Conservation (phyloP, 352 stramenopile species). For the Phytophthora constricta region DNA sequence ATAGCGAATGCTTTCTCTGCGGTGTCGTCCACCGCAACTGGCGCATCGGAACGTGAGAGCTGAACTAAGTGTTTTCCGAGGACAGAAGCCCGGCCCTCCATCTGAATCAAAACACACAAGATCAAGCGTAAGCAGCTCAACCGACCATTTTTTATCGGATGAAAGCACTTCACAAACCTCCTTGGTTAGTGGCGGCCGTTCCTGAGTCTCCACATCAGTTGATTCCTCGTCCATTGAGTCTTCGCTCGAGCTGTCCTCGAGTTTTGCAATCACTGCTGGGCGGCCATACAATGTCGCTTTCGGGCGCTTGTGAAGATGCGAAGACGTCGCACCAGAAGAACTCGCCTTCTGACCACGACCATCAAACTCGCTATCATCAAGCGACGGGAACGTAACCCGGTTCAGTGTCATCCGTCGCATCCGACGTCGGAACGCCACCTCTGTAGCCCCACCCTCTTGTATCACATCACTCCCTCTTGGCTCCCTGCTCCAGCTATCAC, state of each 20-base stretch:
- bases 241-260: constrained; percentile 12
- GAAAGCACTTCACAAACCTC: constrained; percentile 23
- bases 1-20: constrained; percentile 39
- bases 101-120: constrained; percentile 30
- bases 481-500: constrained; percentile 22
- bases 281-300: constrained; percentile 8
- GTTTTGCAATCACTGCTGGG: not conserved
- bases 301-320: constrained; percentile 19
- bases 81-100: constrained; percentile 46
- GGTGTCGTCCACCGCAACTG: constrained; percentile 34
- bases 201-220: not conserved
- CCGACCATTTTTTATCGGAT: not conserved
- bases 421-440: constrained; percentile 37
- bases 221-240: not conserved
- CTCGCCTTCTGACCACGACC: constrained; percentile 24
- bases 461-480: not conserved
- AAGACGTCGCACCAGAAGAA: not conserved
- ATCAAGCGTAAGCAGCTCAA: constrained; percentile 2
- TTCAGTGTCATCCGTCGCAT: constrained; percentile 38
- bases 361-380: too few species aligned
- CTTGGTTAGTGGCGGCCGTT: constrained; percentile 36
- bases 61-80: constrained; percentile 58
- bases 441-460: not conserved
- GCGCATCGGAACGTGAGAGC: constrained; percentile 41
- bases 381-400: constrained; percentile 29